These are phyloP conservation scores for Aspergillus awamori DNA, from an alignment of 2,329 filamentous ascomycete species.

Conservation along the genomic window DNA sequence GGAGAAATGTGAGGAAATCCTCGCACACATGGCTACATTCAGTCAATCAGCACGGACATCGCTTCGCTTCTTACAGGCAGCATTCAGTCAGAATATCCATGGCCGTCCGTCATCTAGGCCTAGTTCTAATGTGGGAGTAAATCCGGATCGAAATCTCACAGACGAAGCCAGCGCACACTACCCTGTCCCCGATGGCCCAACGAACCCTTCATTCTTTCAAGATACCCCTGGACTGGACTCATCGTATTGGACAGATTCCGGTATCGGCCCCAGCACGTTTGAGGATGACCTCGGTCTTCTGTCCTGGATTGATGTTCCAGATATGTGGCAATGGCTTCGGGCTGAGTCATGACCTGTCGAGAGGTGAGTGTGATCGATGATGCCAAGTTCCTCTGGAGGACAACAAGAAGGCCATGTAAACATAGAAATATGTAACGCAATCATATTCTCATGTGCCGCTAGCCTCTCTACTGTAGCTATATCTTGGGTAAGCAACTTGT, in stretches of 20 bases:
- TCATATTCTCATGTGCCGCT: no score
- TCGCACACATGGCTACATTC: constrained; percentile 32
- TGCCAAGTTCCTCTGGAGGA: no score
- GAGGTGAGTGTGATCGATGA: no score
- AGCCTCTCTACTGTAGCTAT: no score
- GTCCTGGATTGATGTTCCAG: neutral
- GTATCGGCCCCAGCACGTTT: neutral
- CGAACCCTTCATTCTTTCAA: neutral
- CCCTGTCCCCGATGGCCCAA: neutral
- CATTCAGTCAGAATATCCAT: neutral
- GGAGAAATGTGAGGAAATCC: constrained; percentile 32
- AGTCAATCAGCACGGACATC: constrained; percentile 35
- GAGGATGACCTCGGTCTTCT: neutral
- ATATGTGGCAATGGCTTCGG: neutral
- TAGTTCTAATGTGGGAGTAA: neutral
- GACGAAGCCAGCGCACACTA: neutral
- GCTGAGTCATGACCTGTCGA: neutral
- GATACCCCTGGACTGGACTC: neutral
- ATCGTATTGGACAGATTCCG: neutral
- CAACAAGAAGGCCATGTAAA: no score
- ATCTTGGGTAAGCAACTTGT: no score
- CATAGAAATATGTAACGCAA: no score
- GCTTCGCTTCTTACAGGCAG: constrained; percentile 31
- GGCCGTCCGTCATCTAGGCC: neutral
- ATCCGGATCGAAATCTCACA: neutral